These are phyloP conservation scores for Geum urbanum DNA, from an alignment of 306 rosid genomes.

Conservation along the genomic window DNA sequence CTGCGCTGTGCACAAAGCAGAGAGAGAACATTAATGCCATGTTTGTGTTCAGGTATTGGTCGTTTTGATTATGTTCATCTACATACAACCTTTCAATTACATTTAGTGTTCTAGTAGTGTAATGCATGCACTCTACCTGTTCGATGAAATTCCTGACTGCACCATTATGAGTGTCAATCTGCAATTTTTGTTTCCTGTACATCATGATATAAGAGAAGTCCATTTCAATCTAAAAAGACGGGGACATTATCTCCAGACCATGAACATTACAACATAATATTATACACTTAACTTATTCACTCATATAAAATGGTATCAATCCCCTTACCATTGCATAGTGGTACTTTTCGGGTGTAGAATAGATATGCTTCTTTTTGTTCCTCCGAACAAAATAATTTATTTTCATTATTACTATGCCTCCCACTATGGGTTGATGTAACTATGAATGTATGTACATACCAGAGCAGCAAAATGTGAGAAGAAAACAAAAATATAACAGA, in stretches of 20 bases:
- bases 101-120: neutral
- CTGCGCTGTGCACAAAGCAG: neutral
- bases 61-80: neutral
- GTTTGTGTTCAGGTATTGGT: neutral
- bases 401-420: too few relatives aligned
- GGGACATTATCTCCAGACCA: conserved; percentile 11
- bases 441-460: conserved; percentile 17
- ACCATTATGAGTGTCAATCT: conserved; percentile 4
- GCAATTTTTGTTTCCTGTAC: neutral
- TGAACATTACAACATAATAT: neutral
- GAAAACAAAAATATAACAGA: conserved; percentile 1
- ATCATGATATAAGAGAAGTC: neutral
- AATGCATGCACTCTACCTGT: conserved; percentile 14
- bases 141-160: conserved; percentile 33
- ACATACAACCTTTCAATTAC: neutral
- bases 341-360: too few relatives aligned
- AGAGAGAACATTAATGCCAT: neutral
- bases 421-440: conserved; percentile 6
- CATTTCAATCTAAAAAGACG: neutral
- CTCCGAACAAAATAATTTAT: too few relatives aligned
- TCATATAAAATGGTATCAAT: too few relatives aligned
- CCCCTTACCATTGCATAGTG: too few relatives aligned
- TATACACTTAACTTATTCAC: neutral
- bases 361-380: too few relatives aligned
- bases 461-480: neutral